phyloP scores from a whole-genome alignment of 495 filamentous ascomycete genomes.

The Cercophora newfieldiana region DNA sequence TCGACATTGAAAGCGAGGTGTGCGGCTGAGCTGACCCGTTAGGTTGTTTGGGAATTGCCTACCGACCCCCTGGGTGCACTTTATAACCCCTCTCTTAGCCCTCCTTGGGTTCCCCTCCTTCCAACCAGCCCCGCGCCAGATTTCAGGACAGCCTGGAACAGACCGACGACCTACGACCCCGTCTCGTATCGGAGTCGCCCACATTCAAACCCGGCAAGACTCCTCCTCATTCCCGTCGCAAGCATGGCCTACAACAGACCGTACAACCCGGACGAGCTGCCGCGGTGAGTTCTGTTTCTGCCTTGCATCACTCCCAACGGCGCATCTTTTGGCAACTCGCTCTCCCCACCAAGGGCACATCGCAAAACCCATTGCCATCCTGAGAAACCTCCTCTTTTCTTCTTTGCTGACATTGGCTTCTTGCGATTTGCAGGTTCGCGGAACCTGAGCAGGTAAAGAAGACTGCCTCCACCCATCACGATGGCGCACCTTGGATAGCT shows the following conservation, averaged over 20 bases:
- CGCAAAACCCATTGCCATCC: neutral
- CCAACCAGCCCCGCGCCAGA: neutral
- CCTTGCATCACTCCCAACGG: neutral
- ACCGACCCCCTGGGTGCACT: neutral
- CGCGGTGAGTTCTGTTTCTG: slow-evolving; percentile 66
- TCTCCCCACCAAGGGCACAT: neutral
- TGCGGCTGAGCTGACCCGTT: slow-evolving; percentile 12
- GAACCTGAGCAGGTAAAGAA: slow-evolving; percentile 86
- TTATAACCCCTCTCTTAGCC: neutral
- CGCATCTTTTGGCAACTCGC: neutral
- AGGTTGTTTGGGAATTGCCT: neutral
- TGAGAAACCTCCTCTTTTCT: slow-evolving; percentile 12
- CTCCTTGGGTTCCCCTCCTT: neutral
- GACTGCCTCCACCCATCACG: slow-evolving; percentile 6
- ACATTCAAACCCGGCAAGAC: neutral
- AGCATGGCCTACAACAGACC: slow-evolving; percentile 91
- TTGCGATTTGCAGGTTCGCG: slow-evolving; percentile 64
- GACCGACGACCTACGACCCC: slow-evolving; percentile 23
- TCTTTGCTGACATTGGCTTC: slow-evolving; percentile 23
- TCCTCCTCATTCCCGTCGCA: slow-evolving; percentile 16
- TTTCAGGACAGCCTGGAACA: neutral
- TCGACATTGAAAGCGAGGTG: neutral
- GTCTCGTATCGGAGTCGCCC: slow-evolving; percentile 12
- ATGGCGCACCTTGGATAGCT: slow-evolving; percentile 1
- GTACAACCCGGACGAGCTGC: slow-evolving; percentile 95